Evolutionary conservation across 306 rosid genomes (phyloP).

Genomic region (Inga leiocalycina): DNA sequence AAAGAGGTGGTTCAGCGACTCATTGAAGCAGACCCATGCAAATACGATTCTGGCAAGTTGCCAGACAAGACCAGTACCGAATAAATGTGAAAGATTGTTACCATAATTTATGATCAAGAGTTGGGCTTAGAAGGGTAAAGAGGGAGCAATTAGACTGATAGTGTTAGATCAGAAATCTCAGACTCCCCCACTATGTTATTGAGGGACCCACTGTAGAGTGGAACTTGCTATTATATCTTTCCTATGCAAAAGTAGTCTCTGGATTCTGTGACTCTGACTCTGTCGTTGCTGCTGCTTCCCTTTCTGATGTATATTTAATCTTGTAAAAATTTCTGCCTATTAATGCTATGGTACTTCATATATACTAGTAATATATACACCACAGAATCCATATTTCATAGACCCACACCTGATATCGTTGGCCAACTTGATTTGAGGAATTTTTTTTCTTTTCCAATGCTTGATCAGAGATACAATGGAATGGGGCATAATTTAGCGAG

Average conservation of each 20-base stretch:
- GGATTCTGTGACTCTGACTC: conserved; percentile 25
- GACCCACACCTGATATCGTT: conserved; percentile 37
- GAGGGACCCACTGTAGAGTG: conserved; percentile 25
- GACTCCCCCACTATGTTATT: neutral
- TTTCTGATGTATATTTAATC: conserved; percentile 13
- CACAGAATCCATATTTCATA: neutral
- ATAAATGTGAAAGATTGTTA: conserved; percentile 26
- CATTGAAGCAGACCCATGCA: conserved; percentile 58
- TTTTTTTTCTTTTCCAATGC: neutral
- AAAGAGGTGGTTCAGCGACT: conserved; percentile 64
- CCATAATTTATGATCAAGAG: conserved; percentile 26
- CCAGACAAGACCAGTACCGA: conserved; percentile 41
- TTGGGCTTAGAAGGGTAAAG: conserved; percentile 10
- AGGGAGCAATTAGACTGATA: neutral
- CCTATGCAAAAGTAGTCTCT: conserved; percentile 28
- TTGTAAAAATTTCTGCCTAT: conserved; percentile 10
- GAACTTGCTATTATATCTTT: conserved; percentile 12
- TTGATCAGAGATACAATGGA: neutral
- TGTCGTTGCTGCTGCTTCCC: neutral
- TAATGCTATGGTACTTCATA: conserved; percentile 23
- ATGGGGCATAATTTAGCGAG: conserved; percentile 8
- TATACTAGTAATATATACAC: neutral
- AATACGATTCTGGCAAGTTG: conserved; percentile 39
- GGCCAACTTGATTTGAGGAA: conserved; percentile 38
- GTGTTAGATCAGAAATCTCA: neutral